Evolutionary conservation across 768 basidiomycete species (phyloP).

Genomic region (Agaricus sinodeliciosus): DNA sequence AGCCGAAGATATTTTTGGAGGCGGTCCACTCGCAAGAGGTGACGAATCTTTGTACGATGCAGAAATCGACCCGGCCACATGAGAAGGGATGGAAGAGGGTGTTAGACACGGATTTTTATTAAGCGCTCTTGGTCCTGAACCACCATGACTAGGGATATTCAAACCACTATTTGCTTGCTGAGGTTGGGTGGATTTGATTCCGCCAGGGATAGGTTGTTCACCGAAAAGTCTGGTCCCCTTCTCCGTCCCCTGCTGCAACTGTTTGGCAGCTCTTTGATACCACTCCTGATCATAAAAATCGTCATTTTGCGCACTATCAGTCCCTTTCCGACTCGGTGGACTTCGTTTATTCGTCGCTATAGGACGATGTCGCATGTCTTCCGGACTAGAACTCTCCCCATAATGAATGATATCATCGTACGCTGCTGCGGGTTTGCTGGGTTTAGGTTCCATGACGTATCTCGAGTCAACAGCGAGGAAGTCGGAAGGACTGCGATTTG

Average conservation of each 20-base stretch:
- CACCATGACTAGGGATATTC: not conserved
- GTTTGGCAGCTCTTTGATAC: conserved; percentile 2
- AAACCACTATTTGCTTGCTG: not conserved
- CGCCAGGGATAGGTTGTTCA: not conserved
- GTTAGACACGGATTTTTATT: not conserved
- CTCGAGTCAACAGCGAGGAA: not conserved
- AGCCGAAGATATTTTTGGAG: not conserved
- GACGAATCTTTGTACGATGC: not conserved
- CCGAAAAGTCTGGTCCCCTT: conserved; percentile 1
- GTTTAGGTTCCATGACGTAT: conserved; percentile 4
- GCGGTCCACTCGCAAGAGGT: not conserved
- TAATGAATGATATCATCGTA: conserved; percentile 4
- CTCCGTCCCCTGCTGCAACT: conserved; percentile 2
- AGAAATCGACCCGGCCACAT: not conserved
- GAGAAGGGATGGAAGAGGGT: not conserved
- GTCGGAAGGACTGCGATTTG: conserved; percentile 2
- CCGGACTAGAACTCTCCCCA: not conserved
- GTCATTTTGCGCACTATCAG: not conserved
- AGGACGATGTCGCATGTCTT: not conserved
- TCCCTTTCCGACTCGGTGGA: not conserved
- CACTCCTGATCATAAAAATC: not conserved
- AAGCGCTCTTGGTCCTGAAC: not conserved
- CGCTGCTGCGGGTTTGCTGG: conserved; percentile 2
- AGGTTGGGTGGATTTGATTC: not conserved
- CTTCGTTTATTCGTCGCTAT: not conserved